Base-by-base conservation (phyloP, 345 rosid genomes). In the Populus davidiana region DNA sequence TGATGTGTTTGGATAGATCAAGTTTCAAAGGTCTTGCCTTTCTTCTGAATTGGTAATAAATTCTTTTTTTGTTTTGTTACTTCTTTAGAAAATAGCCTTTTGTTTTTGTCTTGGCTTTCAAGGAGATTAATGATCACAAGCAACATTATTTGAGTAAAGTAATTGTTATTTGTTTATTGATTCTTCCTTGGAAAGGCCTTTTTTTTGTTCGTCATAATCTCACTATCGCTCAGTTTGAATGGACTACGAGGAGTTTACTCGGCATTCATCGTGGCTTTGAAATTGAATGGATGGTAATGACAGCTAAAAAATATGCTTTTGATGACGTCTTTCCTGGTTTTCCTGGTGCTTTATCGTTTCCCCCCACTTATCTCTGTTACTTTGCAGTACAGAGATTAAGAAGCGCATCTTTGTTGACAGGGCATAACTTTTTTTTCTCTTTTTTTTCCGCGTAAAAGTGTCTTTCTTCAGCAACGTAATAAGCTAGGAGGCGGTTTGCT, bases 251-350 rank as follows among this genome's bases (percentile, higher is more conserved):
- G 0, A 18, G n/a, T 52, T 52, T 52, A 2, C 59, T 20, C 2
- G 59, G 41, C 35, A 6, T 29, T 33, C 36, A 29, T 31, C 33
- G 69, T 14, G 69, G 35, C 4, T 65, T 65, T 31, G 20, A 65
- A 65, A 31, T 25, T 65, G 18, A 65, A 16, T 65, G 20, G 38
- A 75, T 56, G 71, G 74, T 61, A 77, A 63, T 74, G 75, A 82
- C 67, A 36, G 71, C 31, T 68, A 62, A 69, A 39, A 35, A 29
- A 21, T 20, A 52, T 31, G 11, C 56, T 67, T 59, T 49, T 29
- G 38, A 7, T 38, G 38, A 18, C 14, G 0, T 36, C 35, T 21
- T 36, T 66, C 31, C 23, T 10, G 16, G 59, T 27, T 25, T 29
- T 21, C 44, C 10, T 69, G 74, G 13, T 31, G 25, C 44, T 49